These are phyloP conservation scores for Trichoderma endophyticum DNA, from an alignment of 2,329 filamentous ascomycete species.

Conservation along the genomic window DNA sequence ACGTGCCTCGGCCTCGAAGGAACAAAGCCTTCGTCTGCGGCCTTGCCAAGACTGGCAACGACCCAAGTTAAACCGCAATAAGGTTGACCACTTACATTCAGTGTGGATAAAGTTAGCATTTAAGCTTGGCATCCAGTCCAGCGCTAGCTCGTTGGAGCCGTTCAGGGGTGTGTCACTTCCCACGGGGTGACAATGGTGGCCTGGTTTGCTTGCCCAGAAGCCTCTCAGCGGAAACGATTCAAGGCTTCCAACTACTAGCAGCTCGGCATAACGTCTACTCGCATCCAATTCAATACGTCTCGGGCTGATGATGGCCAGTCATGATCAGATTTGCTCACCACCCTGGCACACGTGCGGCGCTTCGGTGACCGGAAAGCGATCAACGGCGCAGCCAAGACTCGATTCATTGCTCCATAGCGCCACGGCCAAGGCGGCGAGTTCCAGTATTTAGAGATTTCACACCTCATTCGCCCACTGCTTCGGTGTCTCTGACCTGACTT, in stretches of 20 bases:
- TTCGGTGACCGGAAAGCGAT: conserved; percentile 10
- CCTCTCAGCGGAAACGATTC: not conserved
- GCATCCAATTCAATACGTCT: not conserved
- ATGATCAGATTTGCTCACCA: not conserved
- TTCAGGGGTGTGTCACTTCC: not conserved
- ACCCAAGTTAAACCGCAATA: conserved; percentile 14
- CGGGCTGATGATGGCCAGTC: not conserved
- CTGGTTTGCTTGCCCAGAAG: not conserved
- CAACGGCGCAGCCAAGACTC: not conserved
- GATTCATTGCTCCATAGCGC: not conserved
- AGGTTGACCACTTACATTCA: not conserved
- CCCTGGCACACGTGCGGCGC: not conserved
- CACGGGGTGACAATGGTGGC: not conserved
- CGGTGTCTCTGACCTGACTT: not conserved
- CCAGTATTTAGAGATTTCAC: not conserved
- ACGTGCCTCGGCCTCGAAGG: conserved; percentile 8
- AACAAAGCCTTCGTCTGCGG: not conserved
- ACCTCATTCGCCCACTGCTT: not conserved
- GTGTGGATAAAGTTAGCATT: conserved; percentile 12
- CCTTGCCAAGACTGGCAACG: conserved; percentile 7
- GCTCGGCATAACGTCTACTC: not conserved
- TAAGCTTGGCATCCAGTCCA: conserved; percentile 16
- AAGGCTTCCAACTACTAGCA: not conserved
- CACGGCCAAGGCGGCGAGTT: not conserved
- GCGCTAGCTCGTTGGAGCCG: not conserved